Evolutionary conservation across 2,329 filamentous ascomycete species (phyloP), one percentile per base, ranked within the genome.

Genomic region (Cercospora zeina): DNA sequence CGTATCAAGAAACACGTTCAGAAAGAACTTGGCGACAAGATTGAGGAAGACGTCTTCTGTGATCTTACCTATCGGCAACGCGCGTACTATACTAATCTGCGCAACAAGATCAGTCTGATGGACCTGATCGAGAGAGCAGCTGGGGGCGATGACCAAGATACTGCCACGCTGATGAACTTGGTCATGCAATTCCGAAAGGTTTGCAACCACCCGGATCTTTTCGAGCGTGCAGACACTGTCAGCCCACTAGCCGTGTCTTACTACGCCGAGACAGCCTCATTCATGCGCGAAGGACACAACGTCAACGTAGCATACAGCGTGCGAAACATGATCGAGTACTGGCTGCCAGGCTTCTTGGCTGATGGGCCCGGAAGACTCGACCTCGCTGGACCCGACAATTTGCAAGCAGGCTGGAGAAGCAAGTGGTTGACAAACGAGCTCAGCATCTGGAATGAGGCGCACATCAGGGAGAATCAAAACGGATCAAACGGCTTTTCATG

Each of bases 141-240:
- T 1, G 85, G 95, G 69, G 95, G 95, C 36, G 93, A 97, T 71
- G 95, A 97, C 54, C 88, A 93, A 70, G 95, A 97, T 74, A 96
- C 91, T 36, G 93, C 93, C 42, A 97, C 93, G 1, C 79, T 99
- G 71, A 97, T 99, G 95, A 99, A 99, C 77, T 82, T 99, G 67
- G 95, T 99, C 66, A 99, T 99, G 95, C 95, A 99, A 78, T 99
- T 99, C 85, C 87, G 95, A 71, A 99, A 99, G 79, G 95, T 99
- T 61, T 99, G 95, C 80, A 99, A 99, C 73, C 95, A 99, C 74
- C 95, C 95, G 0, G 95, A 99, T 77, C 79, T 99, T 34, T 99
- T 99, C 70, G 93, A 99, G 77, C 89, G 95, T 50, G 93, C 93
- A 9, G 93, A 97, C 64, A 96, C 91, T 8, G 88, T 85, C 24